Conservation (phyloP, 148 eudicot species). For the Rhododendron simsii region DNA sequence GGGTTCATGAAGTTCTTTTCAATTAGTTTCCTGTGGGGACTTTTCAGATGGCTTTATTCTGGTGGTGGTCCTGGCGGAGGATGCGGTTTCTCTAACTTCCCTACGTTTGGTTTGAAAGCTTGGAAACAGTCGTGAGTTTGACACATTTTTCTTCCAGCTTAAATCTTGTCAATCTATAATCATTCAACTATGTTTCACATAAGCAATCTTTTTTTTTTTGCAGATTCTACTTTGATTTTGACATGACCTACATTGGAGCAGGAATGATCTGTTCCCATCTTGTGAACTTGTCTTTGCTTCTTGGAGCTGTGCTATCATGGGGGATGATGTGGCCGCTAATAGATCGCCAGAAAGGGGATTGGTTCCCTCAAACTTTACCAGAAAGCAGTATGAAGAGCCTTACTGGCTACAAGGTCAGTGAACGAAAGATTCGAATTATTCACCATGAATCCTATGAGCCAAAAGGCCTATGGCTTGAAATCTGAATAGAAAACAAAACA, state of each 20-base stretch:
- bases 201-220: slow-evolving; percentile 12
- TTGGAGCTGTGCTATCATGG: slow-evolving; percentile 71
- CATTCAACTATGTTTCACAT: not conserved
- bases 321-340: slow-evolving; percentile 81
- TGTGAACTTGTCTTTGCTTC: slow-evolving; percentile 60
- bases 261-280: slow-evolving; percentile 87
- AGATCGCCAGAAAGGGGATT: slow-evolving; percentile 41
- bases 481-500: not conserved
- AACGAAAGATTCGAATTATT: not conserved
- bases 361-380: slow-evolving; percentile 58
- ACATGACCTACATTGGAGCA: slow-evolving; percentile 71
- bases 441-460: not conserved
- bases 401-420: slow-evolving; percentile 64
- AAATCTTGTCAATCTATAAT: not conserved
- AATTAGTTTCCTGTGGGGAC: slow-evolving; percentile 69
- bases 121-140: slow-evolving; percentile 57
- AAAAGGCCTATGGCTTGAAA: not conserved
- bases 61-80: slow-evolving; percentile 30
- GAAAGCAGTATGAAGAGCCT: slow-evolving; percentile 78
- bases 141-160: not conserved
- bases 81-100: slow-evolving; percentile 73
- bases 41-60: slow-evolving; percentile 78
- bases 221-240: slow-evolving; percentile 83
- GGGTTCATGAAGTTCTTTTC: slow-evolving; percentile 68
- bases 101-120: slow-evolving; percentile 77